phyloP scores from a whole-genome alignment of 108 stramenopile genomes.

The Aurantiochytrium sp. region DNA sequence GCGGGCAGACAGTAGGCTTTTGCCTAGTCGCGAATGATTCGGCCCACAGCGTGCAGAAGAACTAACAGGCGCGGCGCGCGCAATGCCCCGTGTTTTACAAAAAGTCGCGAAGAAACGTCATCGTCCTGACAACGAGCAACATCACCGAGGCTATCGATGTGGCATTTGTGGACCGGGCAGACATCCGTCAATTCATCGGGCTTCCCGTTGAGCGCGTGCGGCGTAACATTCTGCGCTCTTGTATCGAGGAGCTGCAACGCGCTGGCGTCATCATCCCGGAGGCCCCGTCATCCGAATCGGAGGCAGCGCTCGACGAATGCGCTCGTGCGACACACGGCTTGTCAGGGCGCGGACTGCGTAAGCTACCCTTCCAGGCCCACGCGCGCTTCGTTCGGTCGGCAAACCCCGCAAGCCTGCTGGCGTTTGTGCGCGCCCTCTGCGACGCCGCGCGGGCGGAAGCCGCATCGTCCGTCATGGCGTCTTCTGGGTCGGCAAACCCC shows the following conservation, averaged over 20 bases:
- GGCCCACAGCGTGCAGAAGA: no score
- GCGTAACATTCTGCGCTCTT: constrained; percentile 60
- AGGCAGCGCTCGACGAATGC: background rate
- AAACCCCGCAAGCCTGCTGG: background rate
- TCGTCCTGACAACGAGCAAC: constrained; percentile 76
- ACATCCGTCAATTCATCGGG: constrained; percentile 59
- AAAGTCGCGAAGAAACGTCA: constrained; percentile 60
- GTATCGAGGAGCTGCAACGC: constrained; percentile 63
- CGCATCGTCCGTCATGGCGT: background rate
- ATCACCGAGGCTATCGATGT: constrained; percentile 65
- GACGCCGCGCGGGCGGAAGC: constrained; percentile 15
- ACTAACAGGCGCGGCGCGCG: no score
- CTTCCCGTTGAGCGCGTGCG: constrained; percentile 59
- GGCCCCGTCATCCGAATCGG: background rate
- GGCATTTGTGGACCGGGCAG: constrained; percentile 77
- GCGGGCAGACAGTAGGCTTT: no score
- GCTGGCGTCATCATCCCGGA: constrained; percentile 54
- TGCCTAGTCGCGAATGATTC: no score
- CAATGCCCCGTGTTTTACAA: no score
- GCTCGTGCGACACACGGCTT: constrained; percentile 35
- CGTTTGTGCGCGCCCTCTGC: background rate
- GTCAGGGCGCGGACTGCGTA: constrained; percentile 49
- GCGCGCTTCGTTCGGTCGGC: constrained; percentile 33
- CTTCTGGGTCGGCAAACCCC: background rate
- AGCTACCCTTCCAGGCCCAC: constrained; percentile 56